Percentiles rank a stretch among this genome's conserved stretches.
These are phyloP conservation scores for Phytophthora pisi DNA, from an alignment of 352 stramenopile species.

Conservation along the genomic window DNA sequence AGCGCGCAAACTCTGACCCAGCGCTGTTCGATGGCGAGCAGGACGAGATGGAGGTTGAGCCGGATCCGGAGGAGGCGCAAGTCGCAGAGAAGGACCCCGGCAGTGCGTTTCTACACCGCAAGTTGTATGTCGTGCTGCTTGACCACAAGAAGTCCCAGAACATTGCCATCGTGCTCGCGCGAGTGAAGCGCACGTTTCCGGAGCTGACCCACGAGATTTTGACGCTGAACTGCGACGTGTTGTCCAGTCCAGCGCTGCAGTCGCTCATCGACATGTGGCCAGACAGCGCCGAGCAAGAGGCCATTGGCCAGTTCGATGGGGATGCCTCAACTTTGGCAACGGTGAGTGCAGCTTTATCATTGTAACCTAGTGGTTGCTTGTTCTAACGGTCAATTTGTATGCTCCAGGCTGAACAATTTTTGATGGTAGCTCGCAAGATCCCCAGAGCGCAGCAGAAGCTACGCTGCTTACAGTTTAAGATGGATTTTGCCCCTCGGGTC, in stretches of 20 bases:
- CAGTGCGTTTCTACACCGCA: slow-evolving; percentile 44
- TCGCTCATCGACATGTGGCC: slow-evolving; percentile 87
- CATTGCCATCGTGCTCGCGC: slow-evolving; percentile 78
- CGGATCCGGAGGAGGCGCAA: slow-evolving; percentile 26
- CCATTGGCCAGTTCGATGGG: slow-evolving; percentile 67
- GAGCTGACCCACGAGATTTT: slow-evolving; percentile 70
- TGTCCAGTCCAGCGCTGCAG: slow-evolving; percentile 72
- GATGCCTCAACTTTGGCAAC: slow-evolving; percentile 55
- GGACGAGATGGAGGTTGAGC: slow-evolving; percentile 30
- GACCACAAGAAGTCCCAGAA: slow-evolving; percentile 89
- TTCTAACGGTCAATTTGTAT: background rate
- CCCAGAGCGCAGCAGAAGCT: slow-evolving; percentile 74
- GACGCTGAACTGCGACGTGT: slow-evolving; percentile 63
- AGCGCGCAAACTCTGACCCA: slow-evolving; percentile 20
- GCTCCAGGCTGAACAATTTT: slow-evolving; percentile 71
- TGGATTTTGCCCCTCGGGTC: slow-evolving; percentile 70
- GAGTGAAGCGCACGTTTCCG: slow-evolving; percentile 67
- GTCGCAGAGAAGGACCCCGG: slow-evolving; percentile 2
- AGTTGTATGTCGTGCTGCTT: slow-evolving; percentile 67
- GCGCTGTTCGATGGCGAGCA: slow-evolving; percentile 22
- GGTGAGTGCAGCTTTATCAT: slow-evolving; percentile 22
- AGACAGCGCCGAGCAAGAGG: slow-evolving; percentile 69
- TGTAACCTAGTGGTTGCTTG: background rate
- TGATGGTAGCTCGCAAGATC: slow-evolving; percentile 64
- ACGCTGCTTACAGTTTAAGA: slow-evolving; percentile 80